These are phyloP conservation scores for Penicillium frequentans DNA, from an alignment of 2,329 filamentous ascomycete species.

Conservation along the genomic window DNA sequence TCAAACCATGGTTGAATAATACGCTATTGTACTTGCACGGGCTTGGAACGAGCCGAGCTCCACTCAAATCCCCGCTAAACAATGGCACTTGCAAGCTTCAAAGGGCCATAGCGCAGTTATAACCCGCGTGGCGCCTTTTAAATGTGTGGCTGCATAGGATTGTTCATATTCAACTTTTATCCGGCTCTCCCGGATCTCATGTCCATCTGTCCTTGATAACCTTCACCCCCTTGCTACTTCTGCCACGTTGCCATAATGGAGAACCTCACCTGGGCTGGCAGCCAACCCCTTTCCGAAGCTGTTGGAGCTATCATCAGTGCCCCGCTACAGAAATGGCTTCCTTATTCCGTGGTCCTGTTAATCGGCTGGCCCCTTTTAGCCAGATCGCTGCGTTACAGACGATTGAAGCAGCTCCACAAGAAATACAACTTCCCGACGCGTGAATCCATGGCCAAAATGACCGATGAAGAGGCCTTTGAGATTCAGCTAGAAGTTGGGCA, in stretches of 20 bases:
- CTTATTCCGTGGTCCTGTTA: conserved; percentile 23
- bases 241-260: conserved; percentile 5
- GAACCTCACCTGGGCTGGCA: neutral
- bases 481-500: conserved; percentile 50
- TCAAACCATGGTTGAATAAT: neutral
- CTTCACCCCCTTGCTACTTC: no score
- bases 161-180: neutral
- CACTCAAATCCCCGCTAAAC: neutral
- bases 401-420: conserved; percentile 39
- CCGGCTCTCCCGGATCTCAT: neutral
- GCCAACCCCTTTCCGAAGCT: conserved; percentile 2
- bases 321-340: conserved; percentile 18
- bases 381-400: conserved; percentile 31
- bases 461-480: conserved; percentile 52
- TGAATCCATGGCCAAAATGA: conserved; percentile 54
- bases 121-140: neutral
- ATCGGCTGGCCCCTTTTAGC: conserved; percentile 30
- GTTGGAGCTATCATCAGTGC: conserved; percentile 1
- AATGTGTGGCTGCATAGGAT: neutral
- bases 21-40: no score
- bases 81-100: neutral
- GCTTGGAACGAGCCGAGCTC: neutral
- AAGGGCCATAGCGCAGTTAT: neutral
- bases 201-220: neutral
- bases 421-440: conserved; percentile 48